A percentile compares a stretch with the other conserved stretches of the same genome.
Evolutionary conservation across 208 protist genomes (phyloP).

Genomic region (Vickermania ingenoplastis): DNA sequence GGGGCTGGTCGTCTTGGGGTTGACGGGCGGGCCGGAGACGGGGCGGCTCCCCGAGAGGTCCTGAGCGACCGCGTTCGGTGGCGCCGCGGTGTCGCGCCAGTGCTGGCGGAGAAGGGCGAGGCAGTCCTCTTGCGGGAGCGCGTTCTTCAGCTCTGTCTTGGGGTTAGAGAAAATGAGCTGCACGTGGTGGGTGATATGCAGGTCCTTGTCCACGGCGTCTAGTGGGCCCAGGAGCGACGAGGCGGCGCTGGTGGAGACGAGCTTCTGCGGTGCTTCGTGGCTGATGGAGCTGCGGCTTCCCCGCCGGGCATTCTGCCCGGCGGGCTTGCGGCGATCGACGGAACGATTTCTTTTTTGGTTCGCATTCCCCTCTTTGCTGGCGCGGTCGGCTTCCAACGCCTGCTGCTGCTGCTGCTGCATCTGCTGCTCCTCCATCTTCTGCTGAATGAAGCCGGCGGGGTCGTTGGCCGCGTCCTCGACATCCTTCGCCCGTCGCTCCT

Average conservation of each 20-base stretch:
- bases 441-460: conserved; percentile 29
- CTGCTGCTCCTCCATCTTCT: conserved; percentile 18
- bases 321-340: not conserved
- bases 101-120: conserved; percentile 21
- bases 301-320: not conserved
- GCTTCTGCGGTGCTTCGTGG: conserved; percentile 4
- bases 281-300: not conserved
- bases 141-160: conserved; percentile 34
- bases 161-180: conserved; percentile 33
- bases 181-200: conserved; percentile 30
- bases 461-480: conserved; percentile 23
- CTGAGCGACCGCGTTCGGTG: not conserved
- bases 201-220: conserved; percentile 19
- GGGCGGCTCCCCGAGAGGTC: too few relatives aligned
- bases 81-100: conserved; percentile 6
- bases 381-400: conserved; percentile 4
- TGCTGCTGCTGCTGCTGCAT: conserved; percentile 1
- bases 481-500: conserved; percentile 13
- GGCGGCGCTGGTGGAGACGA: conserved; percentile 11
- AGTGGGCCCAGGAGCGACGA: conserved; percentile 6
- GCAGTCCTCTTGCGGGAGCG: conserved; percentile 18
- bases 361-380: not conserved
- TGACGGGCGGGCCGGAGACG: not conserved
- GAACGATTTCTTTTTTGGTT: not conserved
- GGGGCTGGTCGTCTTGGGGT: not conserved